Conservation (phyloP, 2,329 filamentous ascomycete genomes). For the Trichoderma lentiforme region DNA sequence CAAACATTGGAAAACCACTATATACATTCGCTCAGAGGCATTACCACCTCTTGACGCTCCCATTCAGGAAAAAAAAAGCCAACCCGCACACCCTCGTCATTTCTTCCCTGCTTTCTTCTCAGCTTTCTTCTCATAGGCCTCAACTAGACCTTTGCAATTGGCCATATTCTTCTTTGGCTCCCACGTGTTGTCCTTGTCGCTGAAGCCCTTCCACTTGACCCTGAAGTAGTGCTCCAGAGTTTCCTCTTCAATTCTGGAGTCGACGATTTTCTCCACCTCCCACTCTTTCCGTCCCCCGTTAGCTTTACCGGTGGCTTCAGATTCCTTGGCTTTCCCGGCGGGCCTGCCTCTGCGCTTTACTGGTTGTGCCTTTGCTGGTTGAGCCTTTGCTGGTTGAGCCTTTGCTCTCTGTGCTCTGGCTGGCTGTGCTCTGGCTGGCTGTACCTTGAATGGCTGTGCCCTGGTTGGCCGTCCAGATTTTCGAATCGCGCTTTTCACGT, state of each 20-base stretch:
- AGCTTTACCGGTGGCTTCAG: constrained; percentile 11
- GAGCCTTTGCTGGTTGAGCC: not conserved
- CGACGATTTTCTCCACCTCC: constrained; percentile 48
- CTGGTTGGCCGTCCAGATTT: not conserved
- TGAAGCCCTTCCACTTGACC: constrained; percentile 54
- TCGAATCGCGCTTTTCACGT: not conserved
- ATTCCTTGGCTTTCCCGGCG: not conserved
- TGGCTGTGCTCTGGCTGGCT: not conserved
- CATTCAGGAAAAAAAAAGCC: not conserved
- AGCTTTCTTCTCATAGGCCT: constrained; percentile 33
- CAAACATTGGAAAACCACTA: not conserved
- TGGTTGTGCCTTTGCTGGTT: not conserved
- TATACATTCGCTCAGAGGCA: not conserved
- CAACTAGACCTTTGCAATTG: constrained; percentile 37
- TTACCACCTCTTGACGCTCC: not conserved
- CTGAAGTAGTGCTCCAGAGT: constrained; percentile 42
- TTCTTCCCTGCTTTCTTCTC: constrained; percentile 26
- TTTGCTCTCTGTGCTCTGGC: not conserved
- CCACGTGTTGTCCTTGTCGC: constrained; percentile 48
- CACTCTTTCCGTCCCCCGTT: constrained; percentile 30
- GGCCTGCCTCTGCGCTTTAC: not conserved
- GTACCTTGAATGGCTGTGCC: not conserved
- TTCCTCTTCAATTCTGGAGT: constrained; percentile 36
- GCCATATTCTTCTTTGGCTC: constrained; percentile 46
- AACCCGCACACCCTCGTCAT: not conserved